A percentile compares a stretch with the other conserved stretches of the same genome.
Evolutionary conservation across 805 yeast genomes (phyloP).

Genomic region (Yarrowia phangngaensis): DNA sequence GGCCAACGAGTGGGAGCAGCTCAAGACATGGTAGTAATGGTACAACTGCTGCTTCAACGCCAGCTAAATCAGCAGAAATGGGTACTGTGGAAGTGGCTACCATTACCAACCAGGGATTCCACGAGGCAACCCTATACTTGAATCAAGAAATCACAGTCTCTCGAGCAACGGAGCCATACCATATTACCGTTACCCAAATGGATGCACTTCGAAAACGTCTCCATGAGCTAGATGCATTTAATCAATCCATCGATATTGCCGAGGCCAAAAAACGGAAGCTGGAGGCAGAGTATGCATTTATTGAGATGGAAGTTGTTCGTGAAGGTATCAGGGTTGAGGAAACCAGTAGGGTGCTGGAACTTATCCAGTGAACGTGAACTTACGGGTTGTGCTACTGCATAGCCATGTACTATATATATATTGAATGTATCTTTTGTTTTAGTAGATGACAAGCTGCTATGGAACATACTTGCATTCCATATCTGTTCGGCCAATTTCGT

Average conservation of each 20-base stretch:
- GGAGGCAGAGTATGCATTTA: constrained; percentile 14
- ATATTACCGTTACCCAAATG: background rate
- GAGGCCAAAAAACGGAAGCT: constrained; percentile 6
- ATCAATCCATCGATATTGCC: constrained; percentile 4
- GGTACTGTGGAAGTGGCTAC: constrained; percentile 1
- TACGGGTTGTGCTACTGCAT: background rate
- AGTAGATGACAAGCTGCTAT: background rate
- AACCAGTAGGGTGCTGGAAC: constrained; percentile 5
- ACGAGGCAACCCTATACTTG: constrained; percentile 5
- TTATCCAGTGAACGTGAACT: too few relatives aligned
- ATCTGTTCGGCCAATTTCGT: constrained; percentile 25
- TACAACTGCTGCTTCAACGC: background rate
- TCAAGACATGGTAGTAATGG: constrained; percentile 1
- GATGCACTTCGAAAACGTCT: constrained; percentile 5
- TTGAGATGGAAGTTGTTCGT: constrained; percentile 4
- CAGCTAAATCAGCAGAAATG: background rate
- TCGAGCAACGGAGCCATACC: constrained; percentile 6
- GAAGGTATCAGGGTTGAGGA: constrained; percentile 13
- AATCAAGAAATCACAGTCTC: background rate
- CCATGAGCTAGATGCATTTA: constrained; percentile 17
- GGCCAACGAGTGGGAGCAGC: constrained; percentile 2
- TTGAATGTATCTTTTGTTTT: background rate
- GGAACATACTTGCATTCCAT: constrained; percentile 27
- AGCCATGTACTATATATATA: constrained; percentile 4
- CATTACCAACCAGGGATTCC: background rate